Conservation (phyloP, 2,329 filamentous ascomycete species). For the Nemania sp. region DNA sequence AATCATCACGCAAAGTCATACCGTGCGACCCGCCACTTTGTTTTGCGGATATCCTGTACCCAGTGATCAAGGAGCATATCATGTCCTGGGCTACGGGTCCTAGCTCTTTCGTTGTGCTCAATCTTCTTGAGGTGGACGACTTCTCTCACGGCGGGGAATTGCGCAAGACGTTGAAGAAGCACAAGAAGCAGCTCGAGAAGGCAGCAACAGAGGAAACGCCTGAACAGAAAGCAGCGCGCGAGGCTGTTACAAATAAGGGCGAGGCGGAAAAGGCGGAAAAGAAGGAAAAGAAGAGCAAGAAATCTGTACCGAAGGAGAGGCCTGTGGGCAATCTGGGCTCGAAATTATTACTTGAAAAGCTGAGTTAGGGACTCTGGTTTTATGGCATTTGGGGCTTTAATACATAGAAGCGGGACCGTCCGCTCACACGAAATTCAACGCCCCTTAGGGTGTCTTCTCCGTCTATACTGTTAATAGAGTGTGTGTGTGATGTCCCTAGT, state of each 20-base stretch:
- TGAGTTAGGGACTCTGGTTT: conserved; percentile 37
- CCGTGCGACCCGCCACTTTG: conserved; percentile 75
- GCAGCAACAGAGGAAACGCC: conserved; percentile 64
- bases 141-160: conserved; percentile 71
- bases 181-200: conserved; percentile 71
- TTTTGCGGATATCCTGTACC: conserved; percentile 83
- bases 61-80: conserved; percentile 74
- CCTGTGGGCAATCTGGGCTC: conserved; percentile 65
- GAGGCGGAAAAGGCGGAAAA: conserved; percentile 46
- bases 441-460: background rate
- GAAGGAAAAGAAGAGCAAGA: conserved; percentile 48
- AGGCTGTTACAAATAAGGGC: conserved; percentile 54
- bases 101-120: conserved; percentile 85
- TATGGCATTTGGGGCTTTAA: background rate
- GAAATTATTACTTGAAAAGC: conserved; percentile 62
- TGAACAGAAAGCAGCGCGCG: conserved; percentile 57
- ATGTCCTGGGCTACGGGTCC: conserved; percentile 84
- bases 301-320: conserved; percentile 45
- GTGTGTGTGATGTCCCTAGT: too few species aligned
- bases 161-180: conserved; percentile 71
- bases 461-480: background rate
- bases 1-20: conserved; percentile 69
- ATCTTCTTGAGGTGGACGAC: conserved; percentile 73
- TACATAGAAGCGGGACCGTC: conserved; percentile 11
- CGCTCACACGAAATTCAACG: conserved; percentile 3